Conservation (phyloP, 2,329 filamentous ascomycete species). For the Zymoseptoria ardabiliae region DNA sequence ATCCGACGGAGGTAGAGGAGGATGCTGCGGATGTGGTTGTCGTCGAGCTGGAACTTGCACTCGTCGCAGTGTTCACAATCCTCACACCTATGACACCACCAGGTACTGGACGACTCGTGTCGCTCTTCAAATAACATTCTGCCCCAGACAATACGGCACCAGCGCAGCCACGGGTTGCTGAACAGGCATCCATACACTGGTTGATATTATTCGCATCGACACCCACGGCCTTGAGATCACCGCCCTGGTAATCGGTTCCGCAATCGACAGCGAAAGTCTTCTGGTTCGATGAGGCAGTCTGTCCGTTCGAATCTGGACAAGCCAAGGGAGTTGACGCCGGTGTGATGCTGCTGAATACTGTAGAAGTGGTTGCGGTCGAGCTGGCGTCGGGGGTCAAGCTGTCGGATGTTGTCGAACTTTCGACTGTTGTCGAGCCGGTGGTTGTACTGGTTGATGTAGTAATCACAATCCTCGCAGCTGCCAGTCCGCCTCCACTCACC, state of each 20-base stretch:
- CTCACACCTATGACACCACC: constrained; percentile 23
- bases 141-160: constrained; percentile 27
- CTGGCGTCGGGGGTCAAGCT: constrained; percentile 1
- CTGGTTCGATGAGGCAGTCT: constrained; percentile 18
- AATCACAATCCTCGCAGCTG: constrained; percentile 23
- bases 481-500: constrained; percentile 13
- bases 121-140: constrained; percentile 29
- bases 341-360: constrained; percentile 9
- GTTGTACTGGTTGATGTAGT: constrained; percentile 5
- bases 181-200: constrained; percentile 28
- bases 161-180: constrained; percentile 25
- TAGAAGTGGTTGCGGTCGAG: constrained; percentile 7
- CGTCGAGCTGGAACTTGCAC: constrained; percentile 8
- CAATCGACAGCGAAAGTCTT: constrained; percentile 25
- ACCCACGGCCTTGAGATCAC: constrained; percentile 22
- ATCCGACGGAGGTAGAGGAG: background rate
- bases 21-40: constrained; percentile 5
- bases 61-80: constrained; percentile 13
- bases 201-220: constrained; percentile 19
- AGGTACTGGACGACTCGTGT: constrained; percentile 16
- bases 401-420: background rate
- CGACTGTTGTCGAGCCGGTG: constrained; percentile 4
- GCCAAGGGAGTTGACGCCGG: constrained; percentile 11
- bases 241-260: constrained; percentile 17
- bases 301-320: constrained; percentile 24